These are phyloP conservation scores for Globisporangium okanoganense DNA, from an alignment of 352 stramenopile species.

Conservation along the genomic window DNA sequence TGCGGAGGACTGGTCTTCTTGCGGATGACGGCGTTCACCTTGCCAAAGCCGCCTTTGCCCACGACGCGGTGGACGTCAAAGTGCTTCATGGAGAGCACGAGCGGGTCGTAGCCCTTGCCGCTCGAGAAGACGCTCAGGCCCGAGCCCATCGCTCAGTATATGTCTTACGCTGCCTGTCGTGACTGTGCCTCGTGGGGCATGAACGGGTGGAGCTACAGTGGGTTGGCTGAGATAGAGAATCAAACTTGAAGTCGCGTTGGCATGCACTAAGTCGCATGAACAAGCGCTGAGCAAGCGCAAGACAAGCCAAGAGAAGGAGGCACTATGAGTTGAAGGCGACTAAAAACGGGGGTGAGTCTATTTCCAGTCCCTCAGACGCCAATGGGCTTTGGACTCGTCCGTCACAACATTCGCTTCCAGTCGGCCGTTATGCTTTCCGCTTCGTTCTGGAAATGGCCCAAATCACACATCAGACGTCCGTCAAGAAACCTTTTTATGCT, in stretches of 20 bases:
- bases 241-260: not conserved
- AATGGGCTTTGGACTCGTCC: too few species aligned
- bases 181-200: not conserved
- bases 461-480: not conserved
- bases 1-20: constrained; percentile 44
- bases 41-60: constrained; percentile 66
- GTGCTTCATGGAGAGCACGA: constrained; percentile 46
- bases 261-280: too few species aligned
- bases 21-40: constrained; percentile 69
- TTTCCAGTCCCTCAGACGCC: too few species aligned
- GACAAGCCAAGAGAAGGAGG: not conserved
- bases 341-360: not conserved
- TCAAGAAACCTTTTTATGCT: not conserved
- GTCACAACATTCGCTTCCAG: constrained; percentile 2
- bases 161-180: not conserved
- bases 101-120: constrained; percentile 25
- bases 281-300: too few species aligned
- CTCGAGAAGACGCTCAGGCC: constrained; percentile 15
- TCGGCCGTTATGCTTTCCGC: constrained; percentile 2
- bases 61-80: constrained; percentile 70
- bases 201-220: not conserved
- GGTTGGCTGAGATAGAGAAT: not conserved
- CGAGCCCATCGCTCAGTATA: constrained; percentile 8
- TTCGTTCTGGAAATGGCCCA: constrained; percentile 5
- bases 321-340: not conserved